These are phyloP conservation scores for Boechera stricta DNA, from an alignment of 345 rosid species.

Conservation along the genomic window DNA sequence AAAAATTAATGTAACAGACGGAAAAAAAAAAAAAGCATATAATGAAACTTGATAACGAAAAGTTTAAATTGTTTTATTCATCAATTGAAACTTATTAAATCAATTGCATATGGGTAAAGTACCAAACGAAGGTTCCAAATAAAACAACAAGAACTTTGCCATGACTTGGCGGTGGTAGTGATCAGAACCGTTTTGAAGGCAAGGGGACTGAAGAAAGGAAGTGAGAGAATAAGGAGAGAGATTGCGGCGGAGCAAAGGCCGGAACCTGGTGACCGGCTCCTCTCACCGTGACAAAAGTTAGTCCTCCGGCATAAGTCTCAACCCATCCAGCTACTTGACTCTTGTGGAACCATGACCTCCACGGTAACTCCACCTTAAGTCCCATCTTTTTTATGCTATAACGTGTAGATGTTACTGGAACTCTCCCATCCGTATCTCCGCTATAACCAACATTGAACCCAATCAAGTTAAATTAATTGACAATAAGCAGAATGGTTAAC, in stretches of 20 bases:
- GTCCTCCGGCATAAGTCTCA: conserved; percentile 61
- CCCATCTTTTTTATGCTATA: conserved; percentile 66
- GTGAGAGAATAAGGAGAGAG: conserved; percentile 65
- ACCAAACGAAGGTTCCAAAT: not conserved
- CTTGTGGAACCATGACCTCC: conserved; percentile 82
- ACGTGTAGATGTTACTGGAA: conserved; percentile 79
- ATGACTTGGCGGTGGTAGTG: conserved; percentile 3
- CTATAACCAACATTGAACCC: conserved; percentile 42
- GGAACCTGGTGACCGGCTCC: conserved; percentile 88
- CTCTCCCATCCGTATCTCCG: conserved; percentile 89
- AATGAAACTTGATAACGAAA: not conserved
- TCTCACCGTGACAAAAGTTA: conserved; percentile 64
- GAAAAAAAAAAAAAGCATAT: not conserved
- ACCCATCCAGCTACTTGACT: conserved; percentile 80
- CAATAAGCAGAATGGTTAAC: not conserved
- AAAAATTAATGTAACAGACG: not conserved
- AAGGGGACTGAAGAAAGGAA: conserved; percentile 51
- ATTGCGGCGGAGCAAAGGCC: conserved; percentile 55
- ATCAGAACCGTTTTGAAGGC: conserved; percentile 52
- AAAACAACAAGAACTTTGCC: conserved; percentile 11
- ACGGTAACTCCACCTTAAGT: conserved; percentile 51
- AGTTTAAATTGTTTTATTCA: conserved; percentile 16
- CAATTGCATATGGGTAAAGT: conserved; percentile 13
- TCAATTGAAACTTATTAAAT: conserved; percentile 10
- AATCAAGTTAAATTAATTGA: not conserved